Conservation (phyloP, 257 asterid genomes). For the Ballota nigra region DNA sequence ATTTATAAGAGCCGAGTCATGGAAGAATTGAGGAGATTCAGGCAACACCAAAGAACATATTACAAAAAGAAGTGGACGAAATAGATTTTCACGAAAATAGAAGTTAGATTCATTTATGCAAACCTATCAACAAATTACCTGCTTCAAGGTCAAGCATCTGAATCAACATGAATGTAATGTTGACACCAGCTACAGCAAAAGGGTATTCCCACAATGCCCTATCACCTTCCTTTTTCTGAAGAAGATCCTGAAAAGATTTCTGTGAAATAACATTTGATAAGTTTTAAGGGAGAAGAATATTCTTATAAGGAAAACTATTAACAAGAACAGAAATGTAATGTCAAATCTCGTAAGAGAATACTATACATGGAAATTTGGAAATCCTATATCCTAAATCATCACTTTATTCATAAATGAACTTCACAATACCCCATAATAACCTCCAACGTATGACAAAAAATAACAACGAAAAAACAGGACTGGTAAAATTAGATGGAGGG, state of each 20-base stretch:
- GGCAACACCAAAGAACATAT: constrained; percentile 6
- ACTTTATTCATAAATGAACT: no score
- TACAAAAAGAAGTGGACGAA: background rate
- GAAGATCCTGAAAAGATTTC: constrained; percentile 98
- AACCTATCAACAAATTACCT: constrained; percentile 40
- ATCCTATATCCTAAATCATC: background rate
- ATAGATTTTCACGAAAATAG: background rate
- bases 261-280: constrained; percentile 32
- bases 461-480: background rate
- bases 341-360: background rate
- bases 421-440: no score
- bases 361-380: background rate
- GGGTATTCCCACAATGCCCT: constrained; percentile 98
- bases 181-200: constrained; percentile 99
- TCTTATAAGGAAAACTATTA: constrained; percentile 5
- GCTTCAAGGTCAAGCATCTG: constrained; percentile 99
- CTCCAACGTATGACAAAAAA: no score
- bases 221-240: constrained; percentile 91
- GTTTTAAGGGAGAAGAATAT: constrained; percentile 14
- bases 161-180: constrained; percentile 96
- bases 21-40: constrained; percentile 8
- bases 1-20: background rate
- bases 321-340: background rate
- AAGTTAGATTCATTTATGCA: constrained; percentile 6
- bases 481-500: no score